Conservation (phyloP, 2,329 filamentous ascomycete genomes). For the Fusarium duplospermum region DNA sequence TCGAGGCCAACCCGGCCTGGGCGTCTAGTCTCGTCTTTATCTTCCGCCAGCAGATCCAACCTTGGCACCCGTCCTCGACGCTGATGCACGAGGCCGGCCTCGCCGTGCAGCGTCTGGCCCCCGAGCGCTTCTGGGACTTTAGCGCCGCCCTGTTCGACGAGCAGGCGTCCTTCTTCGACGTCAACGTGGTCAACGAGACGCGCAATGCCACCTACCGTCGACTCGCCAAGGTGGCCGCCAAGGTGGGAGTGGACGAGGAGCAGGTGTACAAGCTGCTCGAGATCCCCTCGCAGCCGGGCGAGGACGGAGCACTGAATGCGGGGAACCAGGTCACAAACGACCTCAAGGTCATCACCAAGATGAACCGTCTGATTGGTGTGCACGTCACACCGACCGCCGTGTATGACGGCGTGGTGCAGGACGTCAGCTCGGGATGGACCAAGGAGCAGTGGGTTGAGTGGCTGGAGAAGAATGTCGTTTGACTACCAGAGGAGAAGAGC, state of each 20-base stretch:
- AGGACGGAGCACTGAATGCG: conserved; percentile 76
- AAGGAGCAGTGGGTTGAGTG: conserved; percentile 87
- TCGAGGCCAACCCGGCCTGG: conserved; percentile 70
- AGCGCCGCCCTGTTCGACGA: conserved; percentile 72
- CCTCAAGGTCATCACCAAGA: conserved; percentile 85
- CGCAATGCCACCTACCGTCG: conserved; percentile 86
- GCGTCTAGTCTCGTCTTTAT: conserved; percentile 75
- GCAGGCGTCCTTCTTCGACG: conserved; percentile 87
- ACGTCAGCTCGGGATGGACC: conserved; percentile 83
- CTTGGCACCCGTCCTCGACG: conserved; percentile 91
- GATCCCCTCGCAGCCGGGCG: conserved; percentile 74
- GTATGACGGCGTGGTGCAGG: conserved; percentile 86
- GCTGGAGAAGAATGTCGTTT: conserved; percentile 70
- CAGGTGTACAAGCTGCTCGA: conserved; percentile 75
- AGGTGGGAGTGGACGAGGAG: conserved; percentile 76
- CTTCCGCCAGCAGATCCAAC: conserved; percentile 92
- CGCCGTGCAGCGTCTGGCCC: conserved; percentile 78
- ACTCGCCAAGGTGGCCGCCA: conserved; percentile 78
- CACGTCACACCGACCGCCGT: conserved; percentile 93
- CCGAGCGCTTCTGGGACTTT: conserved; percentile 84
- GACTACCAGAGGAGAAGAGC: conserved; percentile 10
- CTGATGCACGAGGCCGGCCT: conserved; percentile 85
- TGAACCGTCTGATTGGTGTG: conserved; percentile 80
- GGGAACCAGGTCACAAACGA: conserved; percentile 89
- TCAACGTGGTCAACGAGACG: conserved; percentile 83